Evolutionary conservation across 2,329 filamentous ascomycete genomes (phyloP), one percentile per base, ranked within the genome.

Genomic region (Colletotrichum sp.): DNA sequence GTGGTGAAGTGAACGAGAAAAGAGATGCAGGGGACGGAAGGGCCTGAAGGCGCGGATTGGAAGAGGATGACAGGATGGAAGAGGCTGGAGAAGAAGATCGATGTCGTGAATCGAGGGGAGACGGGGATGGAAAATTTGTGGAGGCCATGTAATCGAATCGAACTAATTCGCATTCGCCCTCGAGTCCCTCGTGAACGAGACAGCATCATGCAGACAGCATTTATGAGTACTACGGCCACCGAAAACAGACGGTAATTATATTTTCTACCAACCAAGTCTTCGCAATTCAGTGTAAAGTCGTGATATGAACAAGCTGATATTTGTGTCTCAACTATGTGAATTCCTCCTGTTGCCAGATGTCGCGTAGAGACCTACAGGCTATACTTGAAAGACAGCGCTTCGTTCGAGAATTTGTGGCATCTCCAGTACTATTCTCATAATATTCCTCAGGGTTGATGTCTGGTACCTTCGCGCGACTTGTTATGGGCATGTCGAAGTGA

Each of bases 61-160:
- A 21, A 21, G n/a, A 48, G 43, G 10, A 4, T 1, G 18, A 5
- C 9, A 24, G 7, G 24, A 59, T n/a, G 55, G 14, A 16, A 2
- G 26, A 28, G 2, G 13, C 14, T 21, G 26, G 43, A 13, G 43
- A 48, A 6, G 43, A 4, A 16, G n/a, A 32, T 18, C 30, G 32
- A 18, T 24, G 28, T 21, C 6, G 9, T 52, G 32, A 32, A 14
- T 7, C 8, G 14, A 16, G 7, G 43, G 12, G n/a, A 14, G 16
- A 55, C 3, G 34, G 63, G 18, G 14, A 57, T 39, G 34, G 16
- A 18, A 16, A 21, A 8, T 70, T 28, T 16, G 36, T 5, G 26
- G 59, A 32, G 63, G 21, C 59, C 16, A 28, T 52, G 57, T 65
- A 64, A 69, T 73, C 59, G 74, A 73, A 73, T 73, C 59, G 43